Conservation (phyloP, 2,329 filamentous ascomycete species). For the Lomentospora prolificans region DNA sequence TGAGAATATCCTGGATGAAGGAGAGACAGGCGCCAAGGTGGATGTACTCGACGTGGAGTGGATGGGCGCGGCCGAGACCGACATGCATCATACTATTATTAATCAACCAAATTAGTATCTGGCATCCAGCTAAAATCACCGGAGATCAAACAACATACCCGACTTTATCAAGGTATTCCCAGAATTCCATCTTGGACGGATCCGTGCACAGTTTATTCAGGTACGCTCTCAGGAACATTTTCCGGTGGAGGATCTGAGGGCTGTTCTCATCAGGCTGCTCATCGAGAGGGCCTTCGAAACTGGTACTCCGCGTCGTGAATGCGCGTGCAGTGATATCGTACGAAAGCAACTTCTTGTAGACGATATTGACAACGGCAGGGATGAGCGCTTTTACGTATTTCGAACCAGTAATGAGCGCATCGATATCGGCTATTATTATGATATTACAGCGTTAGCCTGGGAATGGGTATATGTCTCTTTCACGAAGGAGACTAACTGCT, state of each 20-base stretch:
- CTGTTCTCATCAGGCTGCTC: constrained; percentile 55
- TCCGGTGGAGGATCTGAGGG: constrained; percentile 66
- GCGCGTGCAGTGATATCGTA: constrained; percentile 76
- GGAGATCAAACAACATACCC: constrained; percentile 39
- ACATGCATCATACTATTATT: constrained; percentile 63
- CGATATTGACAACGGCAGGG: constrained; percentile 72
- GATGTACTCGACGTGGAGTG: constrained; percentile 70
- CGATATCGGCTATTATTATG: constrained; percentile 54
- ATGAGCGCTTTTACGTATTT: constrained; percentile 78
- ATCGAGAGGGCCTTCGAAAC: constrained; percentile 58
- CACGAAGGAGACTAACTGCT: constrained; percentile 43
- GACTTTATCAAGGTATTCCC: constrained; percentile 77
- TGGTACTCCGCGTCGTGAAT: constrained; percentile 54
- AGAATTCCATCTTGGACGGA: constrained; percentile 66
- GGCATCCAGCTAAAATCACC: not conserved
- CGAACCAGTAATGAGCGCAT: constrained; percentile 56
- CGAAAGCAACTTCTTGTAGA: constrained; percentile 71
- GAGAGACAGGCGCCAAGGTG: constrained; percentile 64
- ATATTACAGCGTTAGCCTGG: no score
- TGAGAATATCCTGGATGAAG: constrained; percentile 69
- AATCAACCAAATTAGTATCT: not conserved
- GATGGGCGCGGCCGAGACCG: constrained; percentile 61
- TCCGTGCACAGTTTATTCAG: constrained; percentile 66
- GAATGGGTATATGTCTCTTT: no score
- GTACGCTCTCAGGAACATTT: constrained; percentile 70